These are phyloP conservation scores for Apiospora hydei DNA, from an alignment of 2,329 filamentous ascomycete species.

Conservation along the genomic window DNA sequence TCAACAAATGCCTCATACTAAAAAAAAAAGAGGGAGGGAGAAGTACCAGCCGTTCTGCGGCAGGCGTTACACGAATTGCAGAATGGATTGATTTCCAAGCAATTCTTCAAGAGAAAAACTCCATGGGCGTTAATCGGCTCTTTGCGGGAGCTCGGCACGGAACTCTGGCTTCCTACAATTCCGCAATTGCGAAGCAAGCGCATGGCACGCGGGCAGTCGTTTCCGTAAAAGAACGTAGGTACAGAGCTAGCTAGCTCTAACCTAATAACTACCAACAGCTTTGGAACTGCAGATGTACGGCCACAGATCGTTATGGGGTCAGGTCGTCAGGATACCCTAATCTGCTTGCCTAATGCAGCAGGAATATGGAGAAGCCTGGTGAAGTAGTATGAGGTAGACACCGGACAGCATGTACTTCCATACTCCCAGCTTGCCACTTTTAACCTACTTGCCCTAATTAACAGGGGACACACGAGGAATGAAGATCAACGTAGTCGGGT, in stretches of 20 bases:
- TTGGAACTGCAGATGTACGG: neutral
- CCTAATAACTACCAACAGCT: neutral
- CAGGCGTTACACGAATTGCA: neutral
- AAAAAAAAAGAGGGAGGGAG: neutral
- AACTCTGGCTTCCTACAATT: slow-evolving; percentile 10
- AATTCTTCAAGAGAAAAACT: neutral
- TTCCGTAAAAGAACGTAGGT: neutral
- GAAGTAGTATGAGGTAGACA: neutral
- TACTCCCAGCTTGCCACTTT: neutral
- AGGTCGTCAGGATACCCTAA: slow-evolving; percentile 10
- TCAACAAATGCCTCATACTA: slow-evolving; percentile 22
- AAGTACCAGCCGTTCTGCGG: neutral
- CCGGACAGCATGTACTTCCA: neutral
- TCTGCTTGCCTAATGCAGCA: slow-evolving; percentile 16
- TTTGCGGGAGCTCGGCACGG: slow-evolving; percentile 16
- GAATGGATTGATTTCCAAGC: neutral
- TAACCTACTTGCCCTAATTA: slow-evolving; percentile 7
- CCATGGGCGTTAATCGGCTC: slow-evolving; percentile 11
- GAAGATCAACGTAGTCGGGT: neutral
- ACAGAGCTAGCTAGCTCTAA: neutral
- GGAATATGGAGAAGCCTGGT: slow-evolving; percentile 1
- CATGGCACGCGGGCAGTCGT: slow-evolving; percentile 13
- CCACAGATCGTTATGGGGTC: slow-evolving; percentile 19
- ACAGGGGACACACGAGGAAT: neutral
- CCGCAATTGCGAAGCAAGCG: slow-evolving; percentile 1